A percentile compares a stretch with the other conserved stretches of the same genome.
phyloP scores from a whole-genome alignment of 306 rosid species.

The Glycine soja region DNA sequence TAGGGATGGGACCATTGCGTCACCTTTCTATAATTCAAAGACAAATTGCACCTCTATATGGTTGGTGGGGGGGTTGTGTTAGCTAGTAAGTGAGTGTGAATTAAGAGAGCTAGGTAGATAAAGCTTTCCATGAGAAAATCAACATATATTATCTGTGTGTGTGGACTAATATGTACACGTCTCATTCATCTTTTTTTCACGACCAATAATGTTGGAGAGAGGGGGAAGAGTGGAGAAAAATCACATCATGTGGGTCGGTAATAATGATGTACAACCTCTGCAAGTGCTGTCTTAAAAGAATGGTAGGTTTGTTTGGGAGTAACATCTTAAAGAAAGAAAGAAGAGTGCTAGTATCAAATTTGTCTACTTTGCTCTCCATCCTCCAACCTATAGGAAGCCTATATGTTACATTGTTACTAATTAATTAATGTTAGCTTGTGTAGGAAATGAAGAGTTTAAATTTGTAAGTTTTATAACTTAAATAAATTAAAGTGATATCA shows the following conservation, averaged over 20 bases:
- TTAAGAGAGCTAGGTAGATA: conserved; percentile 45
- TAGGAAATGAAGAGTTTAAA: background rate
- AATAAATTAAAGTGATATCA: background rate
- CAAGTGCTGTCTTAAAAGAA: conserved; percentile 59
- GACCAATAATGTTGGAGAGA: conserved; percentile 45
- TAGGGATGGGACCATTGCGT: conserved; percentile 49
- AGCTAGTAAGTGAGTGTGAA: conserved; percentile 37
- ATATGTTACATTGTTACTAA: background rate
- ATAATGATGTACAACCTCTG: conserved; percentile 43
- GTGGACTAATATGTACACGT: background rate
- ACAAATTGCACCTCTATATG: conserved; percentile 44
- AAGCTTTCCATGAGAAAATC: background rate
- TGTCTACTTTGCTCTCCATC: conserved; percentile 2
- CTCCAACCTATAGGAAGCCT: background rate
- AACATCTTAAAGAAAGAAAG: conserved; percentile 46
- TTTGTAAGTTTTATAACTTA: background rate
- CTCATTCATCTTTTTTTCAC: conserved; percentile 35
- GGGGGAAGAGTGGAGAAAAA: conserved; percentile 36
- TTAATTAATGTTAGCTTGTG: background rate
- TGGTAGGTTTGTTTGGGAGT: conserved; percentile 48
- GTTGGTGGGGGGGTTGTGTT: conserved; percentile 52
- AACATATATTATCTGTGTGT: background rate
- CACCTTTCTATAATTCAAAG: conserved; percentile 31
- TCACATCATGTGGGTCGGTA: conserved; percentile 64
- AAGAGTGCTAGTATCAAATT: background rate